These are phyloP conservation scores for Crithidia sp. DNA, from an alignment of 208 protist species.

Conservation along the genomic window DNA sequence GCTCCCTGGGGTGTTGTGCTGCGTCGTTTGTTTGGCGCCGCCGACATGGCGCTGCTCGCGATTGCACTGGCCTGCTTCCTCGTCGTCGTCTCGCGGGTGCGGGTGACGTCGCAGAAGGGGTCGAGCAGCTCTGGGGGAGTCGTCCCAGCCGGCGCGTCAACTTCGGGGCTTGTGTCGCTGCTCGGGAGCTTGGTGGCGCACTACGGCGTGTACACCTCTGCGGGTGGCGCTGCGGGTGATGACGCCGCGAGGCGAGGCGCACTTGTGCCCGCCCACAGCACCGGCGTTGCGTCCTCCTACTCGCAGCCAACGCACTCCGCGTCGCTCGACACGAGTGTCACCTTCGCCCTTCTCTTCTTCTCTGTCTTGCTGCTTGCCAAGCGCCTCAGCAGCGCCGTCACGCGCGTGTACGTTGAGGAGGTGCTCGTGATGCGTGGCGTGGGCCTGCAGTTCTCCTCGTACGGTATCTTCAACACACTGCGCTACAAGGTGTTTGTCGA, in stretches of 20 bases:
- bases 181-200: conserved; percentile 2
- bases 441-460: conserved; percentile 74
- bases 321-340: conserved; percentile 22
- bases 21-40: conserved; percentile 46
- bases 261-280: neutral
- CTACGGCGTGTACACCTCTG: neutral
- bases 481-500: conserved; percentile 63
- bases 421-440: conserved; percentile 79
- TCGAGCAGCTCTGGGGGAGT: neutral
- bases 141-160: neutral
- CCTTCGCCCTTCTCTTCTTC: conserved; percentile 21
- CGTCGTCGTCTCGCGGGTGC: conserved; percentile 23
- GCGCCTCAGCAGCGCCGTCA: conserved; percentile 41
- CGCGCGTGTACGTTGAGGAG: conserved; percentile 71
- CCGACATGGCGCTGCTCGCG: conserved; percentile 53
- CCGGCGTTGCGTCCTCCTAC: neutral
- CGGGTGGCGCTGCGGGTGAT: neutral
- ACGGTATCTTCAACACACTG: conserved; percentile 69
- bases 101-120: neutral
- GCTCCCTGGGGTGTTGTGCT: conserved; percentile 34
- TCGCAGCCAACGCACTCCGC: conserved; percentile 3
- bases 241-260: neutral
- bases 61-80: conserved; percentile 34
- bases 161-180: conserved; percentile 11
- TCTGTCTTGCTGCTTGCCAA: conserved; percentile 41